A percentile compares a stretch with the other conserved stretches of the same genome.
Conservation (phyloP, 495 filamentous ascomycete genomes). For the Viridothelium virens region DNA sequence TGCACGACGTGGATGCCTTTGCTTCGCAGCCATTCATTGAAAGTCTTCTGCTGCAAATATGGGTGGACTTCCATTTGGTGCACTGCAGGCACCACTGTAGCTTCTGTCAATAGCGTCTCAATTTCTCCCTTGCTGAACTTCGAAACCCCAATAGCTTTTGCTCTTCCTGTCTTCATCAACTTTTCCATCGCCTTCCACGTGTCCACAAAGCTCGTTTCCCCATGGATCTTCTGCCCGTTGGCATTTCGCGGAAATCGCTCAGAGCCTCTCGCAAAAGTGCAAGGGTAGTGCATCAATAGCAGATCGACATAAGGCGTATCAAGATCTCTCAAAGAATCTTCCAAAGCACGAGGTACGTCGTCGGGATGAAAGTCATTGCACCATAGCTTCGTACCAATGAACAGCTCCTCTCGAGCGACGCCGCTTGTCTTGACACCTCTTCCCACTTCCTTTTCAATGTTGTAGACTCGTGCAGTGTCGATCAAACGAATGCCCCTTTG, state of each 20-base stretch:
- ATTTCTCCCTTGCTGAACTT: slow-evolving; percentile 24
- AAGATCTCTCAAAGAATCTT: slow-evolving; percentile 14
- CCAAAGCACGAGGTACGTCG: background rate
- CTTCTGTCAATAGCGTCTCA: slow-evolving; percentile 8
- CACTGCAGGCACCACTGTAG: slow-evolving; percentile 16
- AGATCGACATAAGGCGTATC: slow-evolving; percentile 14
- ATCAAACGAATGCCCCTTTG: slow-evolving; percentile 10
- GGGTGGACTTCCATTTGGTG: slow-evolving; percentile 19
- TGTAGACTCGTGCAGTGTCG: slow-evolving; percentile 12
- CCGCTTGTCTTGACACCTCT: slow-evolving; percentile 13
- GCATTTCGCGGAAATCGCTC: slow-evolving; percentile 7
- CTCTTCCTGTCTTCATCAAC: slow-evolving; percentile 48
- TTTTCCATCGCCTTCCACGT: slow-evolving; percentile 47
- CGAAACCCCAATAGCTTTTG: slow-evolving; percentile 51
- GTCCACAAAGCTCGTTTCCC: slow-evolving; percentile 13
- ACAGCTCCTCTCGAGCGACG: slow-evolving; percentile 8
- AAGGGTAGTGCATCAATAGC: slow-evolving; percentile 4
- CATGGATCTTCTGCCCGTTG: slow-evolving; percentile 9
- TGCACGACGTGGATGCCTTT: slow-evolving; percentile 16
- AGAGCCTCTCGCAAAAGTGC: background rate
- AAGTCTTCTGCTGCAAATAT: slow-evolving; percentile 14
- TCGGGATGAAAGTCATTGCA: slow-evolving; percentile 14
- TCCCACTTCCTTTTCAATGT: slow-evolving; percentile 13
- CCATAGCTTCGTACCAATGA: slow-evolving; percentile 14
- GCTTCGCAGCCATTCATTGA: background rate